Base-by-base conservation (phyloP, 139 green algal species). In the Tetraselmis striata region DNA sequence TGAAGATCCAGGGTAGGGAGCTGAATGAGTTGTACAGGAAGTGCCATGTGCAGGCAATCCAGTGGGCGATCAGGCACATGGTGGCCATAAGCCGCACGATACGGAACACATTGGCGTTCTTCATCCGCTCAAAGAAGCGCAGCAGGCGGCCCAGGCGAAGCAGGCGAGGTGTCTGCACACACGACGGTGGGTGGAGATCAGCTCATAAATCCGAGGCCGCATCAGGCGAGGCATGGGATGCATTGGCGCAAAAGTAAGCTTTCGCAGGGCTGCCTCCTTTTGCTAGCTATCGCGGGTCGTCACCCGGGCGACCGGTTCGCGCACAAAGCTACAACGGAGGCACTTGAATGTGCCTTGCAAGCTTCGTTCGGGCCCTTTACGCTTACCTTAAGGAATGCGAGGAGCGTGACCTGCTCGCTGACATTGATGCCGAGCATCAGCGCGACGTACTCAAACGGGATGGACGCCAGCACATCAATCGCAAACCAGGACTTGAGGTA, bases 71-170 rank as follows among this genome's bases (percentile, higher is more conserved):
- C 23, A 91, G 82, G 29, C 74, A 84, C 85, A 94, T 92, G 79
- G 91, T 87, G 59, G 83, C 85, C 87, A 86, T 79, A 30, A 91
- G 84, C 28, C 86, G 32, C 67, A 92, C 80, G 28, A 92, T 92
- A 30, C 82, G 81, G 76, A 90, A 88, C 59, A 92, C 83, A 82
- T 92, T 92, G 67, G 88, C 89, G n/a, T 84, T 88, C 80, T 87
- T 88, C 80, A 94, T 88, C 26, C 87, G 85, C 74, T 94, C 90
- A n/a, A 94, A 85, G 84, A 92, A 89, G 30, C 89, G 85, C 83
- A 92, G 77, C 75, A 94, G 85, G 1, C 86, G 77, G 22, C 86
- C 87, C 31, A 94, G 83, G 28, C 90, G 84, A 31, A 94, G 84
- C 79, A 94, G 82, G 2, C 90, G 87, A 24, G 89, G 87, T n/a